Evolutionary conservation across 2,329 filamentous ascomycete species (phyloP).

Genomic region (Fusarium paranaense): DNA sequence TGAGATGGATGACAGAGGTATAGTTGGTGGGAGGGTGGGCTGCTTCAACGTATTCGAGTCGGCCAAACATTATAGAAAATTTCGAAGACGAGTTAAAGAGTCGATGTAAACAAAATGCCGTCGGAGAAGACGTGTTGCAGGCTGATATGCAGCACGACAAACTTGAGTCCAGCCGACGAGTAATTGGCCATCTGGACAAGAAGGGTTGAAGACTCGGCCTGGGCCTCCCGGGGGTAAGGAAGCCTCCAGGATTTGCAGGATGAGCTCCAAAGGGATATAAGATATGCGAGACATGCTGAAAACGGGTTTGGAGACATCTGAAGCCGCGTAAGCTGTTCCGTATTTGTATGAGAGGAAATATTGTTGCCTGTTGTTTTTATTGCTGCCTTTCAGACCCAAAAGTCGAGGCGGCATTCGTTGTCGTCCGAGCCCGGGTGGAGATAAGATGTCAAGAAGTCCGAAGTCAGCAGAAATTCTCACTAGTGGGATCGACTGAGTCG

Average conservation of each 20-base stretch:
- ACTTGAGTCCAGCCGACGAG: slow-evolving; percentile 26
- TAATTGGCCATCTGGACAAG: slow-evolving; percentile 13
- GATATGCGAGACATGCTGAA: neutral
- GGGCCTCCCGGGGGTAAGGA: slow-evolving; percentile 11
- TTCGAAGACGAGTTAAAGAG: slow-evolving; percentile 2
- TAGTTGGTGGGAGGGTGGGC: slow-evolving; percentile 2
- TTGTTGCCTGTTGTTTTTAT: neutral
- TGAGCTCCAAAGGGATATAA: slow-evolving; percentile 26
- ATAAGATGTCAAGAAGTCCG: neutral
- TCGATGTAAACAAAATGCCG: slow-evolving; percentile 24
- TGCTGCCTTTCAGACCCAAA: neutral
- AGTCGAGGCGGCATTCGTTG: neutral
- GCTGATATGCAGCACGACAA: slow-evolving; percentile 24
- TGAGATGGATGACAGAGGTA: neutral
- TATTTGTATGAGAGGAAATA: neutral
- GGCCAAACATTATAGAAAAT: slow-evolving; percentile 1
- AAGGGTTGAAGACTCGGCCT: slow-evolving; percentile 12
- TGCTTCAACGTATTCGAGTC: neutral
- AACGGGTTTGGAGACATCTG: too few relatives aligned
- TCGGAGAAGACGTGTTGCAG: slow-evolving; percentile 12
- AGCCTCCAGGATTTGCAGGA: slow-evolving; percentile 22
- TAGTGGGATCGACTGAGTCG: neutral
- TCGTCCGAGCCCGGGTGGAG: neutral
- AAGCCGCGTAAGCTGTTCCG: neutral
- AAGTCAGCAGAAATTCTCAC: neutral